Evolutionary conservation across 1,139 yeast genomes (phyloP).

Genomic region (Suhomyces anneliseae): DNA sequence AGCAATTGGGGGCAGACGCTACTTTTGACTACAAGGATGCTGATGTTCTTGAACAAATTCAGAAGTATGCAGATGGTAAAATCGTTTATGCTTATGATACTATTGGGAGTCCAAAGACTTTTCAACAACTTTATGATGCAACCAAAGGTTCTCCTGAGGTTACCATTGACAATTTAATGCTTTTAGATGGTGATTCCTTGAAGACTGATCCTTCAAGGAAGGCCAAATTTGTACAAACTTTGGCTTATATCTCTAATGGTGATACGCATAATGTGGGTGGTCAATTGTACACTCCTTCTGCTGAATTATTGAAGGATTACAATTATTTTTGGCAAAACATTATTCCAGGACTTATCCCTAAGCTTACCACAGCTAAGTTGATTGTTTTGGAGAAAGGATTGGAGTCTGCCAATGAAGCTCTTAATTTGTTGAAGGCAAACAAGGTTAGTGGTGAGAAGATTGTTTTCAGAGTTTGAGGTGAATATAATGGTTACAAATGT

Average conservation of each 20-base stretch:
- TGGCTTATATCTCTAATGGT: slow-evolving; percentile 40
- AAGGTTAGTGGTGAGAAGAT: slow-evolving; percentile 30
- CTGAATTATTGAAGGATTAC: slow-evolving; percentile 20
- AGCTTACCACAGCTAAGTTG: slow-evolving; percentile 23
- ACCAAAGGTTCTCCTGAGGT: slow-evolving; percentile 34
- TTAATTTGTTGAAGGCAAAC: slow-evolving; percentile 23
- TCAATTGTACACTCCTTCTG: slow-evolving; percentile 16
- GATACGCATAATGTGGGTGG: slow-evolving; percentile 22
- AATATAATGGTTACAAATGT: too few relatives aligned
- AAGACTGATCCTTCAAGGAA: slow-evolving; percentile 17
- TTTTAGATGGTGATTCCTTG: slow-evolving; percentile 9
- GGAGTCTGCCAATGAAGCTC: slow-evolving; percentile 28
- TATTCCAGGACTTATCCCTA: slow-evolving; percentile 19
- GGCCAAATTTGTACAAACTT: slow-evolving; percentile 27
- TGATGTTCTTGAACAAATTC: slow-evolving; percentile 53
- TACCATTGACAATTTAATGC: slow-evolving; percentile 25
- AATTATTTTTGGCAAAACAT: slow-evolving; percentile 23
- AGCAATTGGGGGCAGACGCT: slow-evolving; percentile 57
- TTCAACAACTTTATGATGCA: slow-evolving; percentile 43
- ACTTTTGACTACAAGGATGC: slow-evolving; percentile 60
- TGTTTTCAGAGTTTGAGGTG: slow-evolving; percentile 20
- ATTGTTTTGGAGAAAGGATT: slow-evolving; percentile 29
- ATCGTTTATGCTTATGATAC: slow-evolving; percentile 58
- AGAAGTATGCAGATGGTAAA: slow-evolving; percentile 35
- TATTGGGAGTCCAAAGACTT: slow-evolving; percentile 43